These are phyloP conservation scores for Ophiostoma novo-ulmi DNA, from an alignment of 2,329 filamentous ascomycete genomes.

Conservation along the genomic window DNA sequence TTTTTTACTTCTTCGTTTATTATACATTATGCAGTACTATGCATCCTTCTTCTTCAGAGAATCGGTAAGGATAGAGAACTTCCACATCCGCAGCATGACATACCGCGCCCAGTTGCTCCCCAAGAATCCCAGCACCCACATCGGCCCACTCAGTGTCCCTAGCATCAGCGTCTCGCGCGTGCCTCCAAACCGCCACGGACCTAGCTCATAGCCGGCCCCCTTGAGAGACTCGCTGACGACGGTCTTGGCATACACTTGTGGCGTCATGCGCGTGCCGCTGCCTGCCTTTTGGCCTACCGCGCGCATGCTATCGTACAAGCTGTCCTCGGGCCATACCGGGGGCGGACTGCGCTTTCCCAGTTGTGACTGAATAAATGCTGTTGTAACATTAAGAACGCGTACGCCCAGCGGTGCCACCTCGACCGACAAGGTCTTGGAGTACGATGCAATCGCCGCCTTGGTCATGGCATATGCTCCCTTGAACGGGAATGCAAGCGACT, in stretches of 20 bases:
- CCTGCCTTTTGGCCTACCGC: constrained; percentile 28
- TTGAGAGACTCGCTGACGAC: constrained; percentile 25
- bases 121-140: constrained; percentile 28
- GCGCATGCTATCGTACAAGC: constrained; percentile 44
- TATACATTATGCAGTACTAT: constrained; percentile 32
- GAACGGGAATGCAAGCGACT: constrained; percentile 49
- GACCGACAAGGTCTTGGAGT: constrained; percentile 49
- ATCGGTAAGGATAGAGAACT: constrained; percentile 22
- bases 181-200: constrained; percentile 25
- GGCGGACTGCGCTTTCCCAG: constrained; percentile 43
- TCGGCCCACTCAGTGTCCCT: constrained; percentile 22
- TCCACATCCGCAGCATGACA: constrained; percentile 24
- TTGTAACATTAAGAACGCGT: constrained; percentile 50
- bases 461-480: constrained; percentile 48
- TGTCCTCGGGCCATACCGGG: constrained; percentile 41
- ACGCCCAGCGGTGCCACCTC: constrained; percentile 51
- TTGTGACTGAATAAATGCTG: constrained; percentile 44
- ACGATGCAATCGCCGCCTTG: constrained; percentile 50
- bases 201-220: constrained; percentile 24
- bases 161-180: constrained; percentile 27
- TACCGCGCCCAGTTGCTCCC: constrained; percentile 26
- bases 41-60: constrained; percentile 26
- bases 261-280: constrained; percentile 29
- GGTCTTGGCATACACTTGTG: constrained; percentile 30
- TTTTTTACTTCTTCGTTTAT: neutral